Evolutionary conservation across 345 rosid species (phyloP), one percentile per base, ranked within the genome.

Genomic region (Euclidium syriacum): DNA sequence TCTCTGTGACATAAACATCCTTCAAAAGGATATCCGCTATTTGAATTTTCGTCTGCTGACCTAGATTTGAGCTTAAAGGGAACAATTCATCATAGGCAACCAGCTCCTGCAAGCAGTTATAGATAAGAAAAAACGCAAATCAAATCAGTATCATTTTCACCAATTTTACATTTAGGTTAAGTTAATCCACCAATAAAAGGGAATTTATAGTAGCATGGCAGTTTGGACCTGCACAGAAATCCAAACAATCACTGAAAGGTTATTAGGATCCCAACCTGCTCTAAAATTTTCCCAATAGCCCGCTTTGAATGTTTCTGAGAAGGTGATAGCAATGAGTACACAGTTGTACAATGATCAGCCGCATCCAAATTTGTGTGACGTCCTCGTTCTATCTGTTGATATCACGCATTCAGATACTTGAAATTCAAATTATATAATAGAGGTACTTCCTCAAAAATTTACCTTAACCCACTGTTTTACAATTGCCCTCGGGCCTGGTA

Each of bases 391-490:
- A 85, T 79, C 99, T 92, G 81, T 64, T 53, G 69, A 66, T 62
- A 23, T 70, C 52, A 49, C 53, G 57, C 52, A 73, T 61, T 80
- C 33, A 77, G 76, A 40, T 20, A 49, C 25, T 46, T 58, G 58
- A 61, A 70, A 69, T 62, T 67, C 46, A 65, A 50, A 35, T 30
- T 33, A 58, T 11, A 22, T 19, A 35, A 26, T 54, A 32, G 51
- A 41, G 39, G 30, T 24, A 56, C 11, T 29, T 44, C 25, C 52
- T 65, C 7, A 55, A 73, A 43, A 56, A 32, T 59, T 62, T 81
- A 87, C 99, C 99, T 90, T 92, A 68, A 82, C 95, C 99, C 99
- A 92, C 43, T 81, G 87, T 73, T 83, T 82, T 69, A 92, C 87
- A 81, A 90, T 59, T 64, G 84, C 68, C 64, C 62, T 67, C 17